Conservation (phyloP, 805 yeast species). For the Ogataea trehaloabstinens region DNA sequence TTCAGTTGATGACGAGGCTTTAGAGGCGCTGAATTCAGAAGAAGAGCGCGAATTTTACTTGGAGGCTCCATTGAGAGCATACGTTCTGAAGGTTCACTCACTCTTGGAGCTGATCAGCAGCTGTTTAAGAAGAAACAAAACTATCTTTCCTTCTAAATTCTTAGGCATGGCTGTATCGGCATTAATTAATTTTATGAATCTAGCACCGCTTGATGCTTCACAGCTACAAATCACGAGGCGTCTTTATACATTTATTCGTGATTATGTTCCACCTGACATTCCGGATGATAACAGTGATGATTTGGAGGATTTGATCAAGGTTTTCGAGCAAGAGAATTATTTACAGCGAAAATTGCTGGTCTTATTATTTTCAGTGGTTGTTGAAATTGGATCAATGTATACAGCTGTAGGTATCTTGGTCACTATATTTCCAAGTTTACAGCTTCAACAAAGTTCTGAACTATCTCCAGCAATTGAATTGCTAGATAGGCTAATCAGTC, state of each 20-base stretch:
- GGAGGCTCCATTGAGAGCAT: slow-evolving; percentile 26
- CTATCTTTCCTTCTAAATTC: slow-evolving; percentile 78
- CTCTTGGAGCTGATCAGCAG: slow-evolving; percentile 62
- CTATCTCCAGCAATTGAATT: slow-evolving; percentile 18
- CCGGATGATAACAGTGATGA: slow-evolving; percentile 40
- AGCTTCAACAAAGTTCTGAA: slow-evolving; percentile 1
- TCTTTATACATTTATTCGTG: slow-evolving; percentile 60
- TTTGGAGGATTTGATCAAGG: slow-evolving; percentile 37
- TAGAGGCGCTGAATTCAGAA: slow-evolving; percentile 10
- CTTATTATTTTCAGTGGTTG: slow-evolving; percentile 54
- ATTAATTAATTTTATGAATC: slow-evolving; percentile 48
- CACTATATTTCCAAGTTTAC: slow-evolving; percentile 10
- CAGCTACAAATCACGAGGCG: slow-evolving; percentile 54
- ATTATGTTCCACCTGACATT: slow-evolving; percentile 46
- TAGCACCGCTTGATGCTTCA: slow-evolving; percentile 35
- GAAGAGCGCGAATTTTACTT: slow-evolving; percentile 9
- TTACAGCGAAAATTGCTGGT: slow-evolving; percentile 66
- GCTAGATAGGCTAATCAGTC: slow-evolving; percentile 29
- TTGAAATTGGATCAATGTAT: slow-evolving; percentile 27
- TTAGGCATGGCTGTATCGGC: slow-evolving; percentile 66
- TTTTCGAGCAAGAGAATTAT: slow-evolving; percentile 53
- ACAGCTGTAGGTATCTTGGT: slow-evolving; percentile 7
- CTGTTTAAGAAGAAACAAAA: slow-evolving; percentile 58
- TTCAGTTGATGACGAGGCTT: slow-evolving; percentile 1
- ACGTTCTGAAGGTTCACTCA: slow-evolving; percentile 61